Evolutionary conservation across 345 rosid species (phyloP).

Genomic region (Gossypium stocksii): DNA sequence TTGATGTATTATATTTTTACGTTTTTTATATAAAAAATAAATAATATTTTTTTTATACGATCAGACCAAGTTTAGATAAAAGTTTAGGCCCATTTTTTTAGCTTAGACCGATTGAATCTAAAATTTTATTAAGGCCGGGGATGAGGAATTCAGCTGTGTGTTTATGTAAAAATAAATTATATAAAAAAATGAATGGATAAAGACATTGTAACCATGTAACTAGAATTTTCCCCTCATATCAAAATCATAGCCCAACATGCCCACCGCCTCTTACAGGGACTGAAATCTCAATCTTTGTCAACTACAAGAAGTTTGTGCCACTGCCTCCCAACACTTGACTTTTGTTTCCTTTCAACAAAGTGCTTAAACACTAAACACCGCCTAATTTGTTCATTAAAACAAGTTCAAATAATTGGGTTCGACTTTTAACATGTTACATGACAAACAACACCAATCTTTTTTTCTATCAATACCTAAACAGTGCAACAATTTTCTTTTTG

Average conservation of each 20-base stretch:
- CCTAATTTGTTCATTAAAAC: too few species aligned
- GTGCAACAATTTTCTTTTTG: too few species aligned
- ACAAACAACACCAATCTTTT: background rate
- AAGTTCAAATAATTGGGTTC: too few species aligned
- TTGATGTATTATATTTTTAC: too few species aligned
- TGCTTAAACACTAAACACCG: background rate
- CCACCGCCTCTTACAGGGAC: background rate
- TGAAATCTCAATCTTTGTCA: slow-evolving; percentile 1
- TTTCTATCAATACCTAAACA: too few species aligned
- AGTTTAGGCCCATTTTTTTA: too few species aligned
- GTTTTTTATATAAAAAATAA: too few species aligned
- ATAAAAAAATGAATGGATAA: too few species aligned
- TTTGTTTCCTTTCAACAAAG: background rate
- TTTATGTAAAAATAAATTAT: too few species aligned
- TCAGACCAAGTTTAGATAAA: accelerated
- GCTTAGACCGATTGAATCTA: accelerated
- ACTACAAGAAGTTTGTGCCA: background rate
- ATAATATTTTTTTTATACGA: accelerated
- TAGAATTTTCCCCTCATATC: background rate
- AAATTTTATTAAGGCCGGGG: too few species aligned
- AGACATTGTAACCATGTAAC: background rate
- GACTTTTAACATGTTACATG: too few species aligned
- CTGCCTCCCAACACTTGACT: background rate
- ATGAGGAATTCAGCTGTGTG: too few species aligned
- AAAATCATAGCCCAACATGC: background rate